Conservation (phyloP, 1,139 yeast species). For the Entelexis paramagnoliae region DNA sequence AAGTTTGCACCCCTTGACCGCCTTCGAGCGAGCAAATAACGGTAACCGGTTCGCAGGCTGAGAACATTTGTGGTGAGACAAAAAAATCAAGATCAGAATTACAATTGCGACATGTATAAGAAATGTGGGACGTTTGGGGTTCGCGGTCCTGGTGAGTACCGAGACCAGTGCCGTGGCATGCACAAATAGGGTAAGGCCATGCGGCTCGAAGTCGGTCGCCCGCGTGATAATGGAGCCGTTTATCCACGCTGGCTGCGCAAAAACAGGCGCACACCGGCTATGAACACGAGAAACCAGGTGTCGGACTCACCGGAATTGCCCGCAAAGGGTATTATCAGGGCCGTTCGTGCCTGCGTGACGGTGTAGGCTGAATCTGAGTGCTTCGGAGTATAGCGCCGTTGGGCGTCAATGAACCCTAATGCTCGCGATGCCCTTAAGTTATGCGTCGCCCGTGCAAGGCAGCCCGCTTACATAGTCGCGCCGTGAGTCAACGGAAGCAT, state of each 20-base stretch:
- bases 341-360: no score
- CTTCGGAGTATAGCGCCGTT: background rate
- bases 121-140: background rate
- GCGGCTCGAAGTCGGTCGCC: background rate
- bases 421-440: no score
- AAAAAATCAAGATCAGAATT: background rate
- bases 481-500: background rate
- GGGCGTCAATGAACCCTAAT: background rate
- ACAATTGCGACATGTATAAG: background rate
- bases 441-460: background rate
- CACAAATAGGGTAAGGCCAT: background rate
- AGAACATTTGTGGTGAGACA: background rate
- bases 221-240: conserved; percentile 3
- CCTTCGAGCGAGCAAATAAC: background rate
- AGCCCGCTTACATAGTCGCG: background rate
- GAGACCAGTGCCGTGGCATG: conserved; percentile 8
- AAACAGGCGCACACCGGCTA: background rate
- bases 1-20: background rate
- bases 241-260: no score
- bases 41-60: background rate
- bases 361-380: no score
- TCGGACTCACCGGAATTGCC: no score
- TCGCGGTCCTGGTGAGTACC: background rate
- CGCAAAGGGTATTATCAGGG: no score
- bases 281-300: no score